A percentile compares a stretch with the other conserved stretches of the same genome.
Evolutionary conservation across 169 alveolate species (phyloP).

Genomic region (Eimeria falciformis): DNA sequence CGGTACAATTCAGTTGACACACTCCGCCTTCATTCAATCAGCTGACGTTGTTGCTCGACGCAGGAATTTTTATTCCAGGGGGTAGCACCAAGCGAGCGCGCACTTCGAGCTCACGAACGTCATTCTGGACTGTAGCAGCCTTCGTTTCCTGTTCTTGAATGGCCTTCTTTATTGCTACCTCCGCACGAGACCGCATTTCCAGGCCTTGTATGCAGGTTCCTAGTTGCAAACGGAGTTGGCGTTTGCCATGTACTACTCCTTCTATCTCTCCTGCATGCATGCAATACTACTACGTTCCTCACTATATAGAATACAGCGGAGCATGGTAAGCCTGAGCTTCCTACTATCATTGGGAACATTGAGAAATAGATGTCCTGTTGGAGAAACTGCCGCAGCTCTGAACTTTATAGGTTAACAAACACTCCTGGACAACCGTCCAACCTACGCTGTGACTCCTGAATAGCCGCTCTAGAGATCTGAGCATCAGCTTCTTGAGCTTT

Average conservation of each 20-base stretch:
- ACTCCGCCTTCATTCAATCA: neutral
- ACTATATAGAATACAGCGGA: no score
- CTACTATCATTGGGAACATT: no score
- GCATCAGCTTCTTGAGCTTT: slow-evolving; percentile 90
- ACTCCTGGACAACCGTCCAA: no score
- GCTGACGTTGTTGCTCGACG: no score
- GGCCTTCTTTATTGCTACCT: slow-evolving; percentile 10
- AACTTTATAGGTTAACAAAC: no score
- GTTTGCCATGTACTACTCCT: slow-evolving; percentile 76
- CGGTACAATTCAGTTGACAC: neutral
- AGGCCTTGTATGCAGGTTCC: slow-evolving; percentile 36
- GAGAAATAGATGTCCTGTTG: no score
- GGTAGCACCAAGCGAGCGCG: no score
- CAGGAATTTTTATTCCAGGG: no score
- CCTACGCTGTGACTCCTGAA: slow-evolving; percentile 87
- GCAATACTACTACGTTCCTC: no score
- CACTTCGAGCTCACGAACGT: slow-evolving; percentile 33
- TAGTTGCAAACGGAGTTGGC: slow-evolving; percentile 28
- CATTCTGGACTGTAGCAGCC: neutral
- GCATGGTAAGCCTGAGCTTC: no score
- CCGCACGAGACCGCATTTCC: slow-evolving; percentile 19
- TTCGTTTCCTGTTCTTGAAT: slow-evolving; percentile 1
- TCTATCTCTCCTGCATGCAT: slow-evolving; percentile 85
- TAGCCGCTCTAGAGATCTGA: slow-evolving; percentile 88
- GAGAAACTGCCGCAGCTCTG: no score